phyloP scores from a whole-genome alignment of 148 eudicot species.

The Rhododendron simsii region DNA sequence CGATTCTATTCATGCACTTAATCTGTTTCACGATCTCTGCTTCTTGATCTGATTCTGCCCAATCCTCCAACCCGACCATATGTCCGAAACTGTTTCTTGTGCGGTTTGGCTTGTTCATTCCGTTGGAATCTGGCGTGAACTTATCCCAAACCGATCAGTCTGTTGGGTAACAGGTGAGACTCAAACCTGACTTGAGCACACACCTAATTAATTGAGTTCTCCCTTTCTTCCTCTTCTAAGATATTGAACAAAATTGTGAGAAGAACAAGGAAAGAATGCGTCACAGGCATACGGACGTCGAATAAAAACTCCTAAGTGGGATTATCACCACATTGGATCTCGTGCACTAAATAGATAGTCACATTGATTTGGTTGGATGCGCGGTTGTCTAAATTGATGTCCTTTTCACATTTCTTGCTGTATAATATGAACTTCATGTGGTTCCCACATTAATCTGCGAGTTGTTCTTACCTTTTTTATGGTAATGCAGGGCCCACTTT shows the following conservation, averaged over 20 bases:
- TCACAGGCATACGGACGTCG: neutral
- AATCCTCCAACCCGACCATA: too few species aligned
- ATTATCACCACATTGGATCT: neutral
- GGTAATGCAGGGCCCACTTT: constrained; percentile 74
- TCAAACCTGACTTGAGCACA: too few species aligned
- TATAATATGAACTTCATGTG: neutral
- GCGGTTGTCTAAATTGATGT: neutral
- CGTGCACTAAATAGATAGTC: neutral
- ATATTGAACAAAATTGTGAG: neutral
- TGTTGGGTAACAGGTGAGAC: too few species aligned
- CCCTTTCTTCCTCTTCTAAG: neutral
- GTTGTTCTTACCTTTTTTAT: neutral
- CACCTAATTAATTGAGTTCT: neutral
- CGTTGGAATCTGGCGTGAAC: too few species aligned
- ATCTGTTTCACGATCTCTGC: too few species aligned
- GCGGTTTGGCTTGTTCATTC: too few species aligned
- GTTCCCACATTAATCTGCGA: neutral
- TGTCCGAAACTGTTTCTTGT: too few species aligned
- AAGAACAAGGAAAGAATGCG: neutral
- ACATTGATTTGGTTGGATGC: neutral
- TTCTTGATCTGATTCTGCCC: too few species aligned
- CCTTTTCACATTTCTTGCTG: neutral
- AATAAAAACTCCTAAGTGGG: neutral
- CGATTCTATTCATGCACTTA: too few species aligned
- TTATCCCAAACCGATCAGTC: too few species aligned